Conservation (phyloP, 805 yeast species). For the Wickerhamiella galacta region DNA sequence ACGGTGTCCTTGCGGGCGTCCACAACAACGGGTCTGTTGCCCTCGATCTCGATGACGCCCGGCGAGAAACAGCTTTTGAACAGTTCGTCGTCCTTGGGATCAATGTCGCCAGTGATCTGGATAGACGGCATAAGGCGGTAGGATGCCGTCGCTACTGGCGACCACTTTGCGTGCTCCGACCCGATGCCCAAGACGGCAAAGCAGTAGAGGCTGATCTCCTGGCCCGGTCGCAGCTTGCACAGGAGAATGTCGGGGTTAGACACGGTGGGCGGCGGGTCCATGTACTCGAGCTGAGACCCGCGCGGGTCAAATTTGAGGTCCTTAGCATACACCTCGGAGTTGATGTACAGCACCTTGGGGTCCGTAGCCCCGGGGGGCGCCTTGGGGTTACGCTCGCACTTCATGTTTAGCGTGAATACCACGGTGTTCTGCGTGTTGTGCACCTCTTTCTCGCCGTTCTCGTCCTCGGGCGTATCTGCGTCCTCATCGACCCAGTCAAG, state of each 20-base stretch:
- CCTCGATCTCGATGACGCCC: slow-evolving; percentile 75
- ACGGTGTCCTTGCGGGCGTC: slow-evolving; percentile 94
- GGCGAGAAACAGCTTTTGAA: slow-evolving; percentile 84
- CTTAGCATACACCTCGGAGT: slow-evolving; percentile 74
- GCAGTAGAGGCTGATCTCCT: slow-evolving; percentile 77
- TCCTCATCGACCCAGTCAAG: slow-evolving; percentile 63
- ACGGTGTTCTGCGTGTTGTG: slow-evolving; percentile 82
- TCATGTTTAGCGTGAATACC: slow-evolving; percentile 62
- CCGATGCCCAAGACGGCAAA: slow-evolving; percentile 89
- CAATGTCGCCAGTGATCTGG: slow-evolving; percentile 38
- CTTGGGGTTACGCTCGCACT: slow-evolving; percentile 72
- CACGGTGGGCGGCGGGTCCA: slow-evolving; percentile 39
- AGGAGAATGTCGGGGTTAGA: slow-evolving; percentile 77
- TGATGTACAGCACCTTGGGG: slow-evolving; percentile 69
- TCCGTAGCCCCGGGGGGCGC: slow-evolving; percentile 64
- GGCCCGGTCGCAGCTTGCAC: slow-evolving; percentile 92
- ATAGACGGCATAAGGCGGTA: slow-evolving; percentile 85
- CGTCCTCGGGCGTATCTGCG: slow-evolving; percentile 8
- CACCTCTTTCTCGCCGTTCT: slow-evolving; percentile 10
- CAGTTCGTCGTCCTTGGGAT: slow-evolving; percentile 57
- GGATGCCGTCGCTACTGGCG: slow-evolving; percentile 94
- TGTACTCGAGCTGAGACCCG: slow-evolving; percentile 64
- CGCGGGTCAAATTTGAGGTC: slow-evolving; percentile 85
- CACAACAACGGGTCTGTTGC: slow-evolving; percentile 56
- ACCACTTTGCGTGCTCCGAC: slow-evolving; percentile 90